phyloP scores from a whole-genome alignment of 2,329 filamentous ascomycete genomes.

The Apiospora pterosperma region DNA sequence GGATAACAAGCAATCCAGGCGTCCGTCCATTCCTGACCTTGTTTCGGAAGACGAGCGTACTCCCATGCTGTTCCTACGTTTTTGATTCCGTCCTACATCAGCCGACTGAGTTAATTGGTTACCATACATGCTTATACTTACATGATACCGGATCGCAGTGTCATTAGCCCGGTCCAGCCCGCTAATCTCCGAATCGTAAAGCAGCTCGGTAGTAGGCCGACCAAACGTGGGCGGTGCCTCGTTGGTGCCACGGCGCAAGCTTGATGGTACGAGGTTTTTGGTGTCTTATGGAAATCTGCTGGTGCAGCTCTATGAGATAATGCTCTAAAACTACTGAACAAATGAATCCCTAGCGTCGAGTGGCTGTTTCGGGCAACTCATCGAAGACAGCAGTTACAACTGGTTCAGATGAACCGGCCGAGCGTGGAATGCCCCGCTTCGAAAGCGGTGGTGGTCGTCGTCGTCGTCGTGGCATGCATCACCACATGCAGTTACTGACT shows the following conservation, averaged over 20 bases:
- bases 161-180: not conserved
- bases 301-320: not conserved
- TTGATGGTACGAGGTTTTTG: not conserved
- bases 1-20: not conserved
- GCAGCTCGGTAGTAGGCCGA: not conserved
- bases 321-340: not conserved
- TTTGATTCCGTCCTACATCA: not conserved
- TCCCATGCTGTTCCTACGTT: no score
- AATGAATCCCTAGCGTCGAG: not conserved
- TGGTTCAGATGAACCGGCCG: constrained; percentile 1
- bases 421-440: not conserved
- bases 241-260: not conserved
- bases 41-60: not conserved
- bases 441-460: not conserved
- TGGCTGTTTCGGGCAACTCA: not conserved
- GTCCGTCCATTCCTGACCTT: not conserved
- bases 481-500: not conserved
- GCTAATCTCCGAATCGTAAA: not conserved
- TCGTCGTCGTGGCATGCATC: not conserved
- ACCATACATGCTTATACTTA: not conserved
- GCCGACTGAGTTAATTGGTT: not conserved
- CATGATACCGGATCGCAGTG: not conserved
- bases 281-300: not conserved
- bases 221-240: not conserved
- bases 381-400: not conserved